A percentile compares a stretch with the other conserved stretches of the same genome.
phyloP scores from a whole-genome alignment of 495 filamentous ascomycete genomes.

The Trypethelium eluteriae region DNA sequence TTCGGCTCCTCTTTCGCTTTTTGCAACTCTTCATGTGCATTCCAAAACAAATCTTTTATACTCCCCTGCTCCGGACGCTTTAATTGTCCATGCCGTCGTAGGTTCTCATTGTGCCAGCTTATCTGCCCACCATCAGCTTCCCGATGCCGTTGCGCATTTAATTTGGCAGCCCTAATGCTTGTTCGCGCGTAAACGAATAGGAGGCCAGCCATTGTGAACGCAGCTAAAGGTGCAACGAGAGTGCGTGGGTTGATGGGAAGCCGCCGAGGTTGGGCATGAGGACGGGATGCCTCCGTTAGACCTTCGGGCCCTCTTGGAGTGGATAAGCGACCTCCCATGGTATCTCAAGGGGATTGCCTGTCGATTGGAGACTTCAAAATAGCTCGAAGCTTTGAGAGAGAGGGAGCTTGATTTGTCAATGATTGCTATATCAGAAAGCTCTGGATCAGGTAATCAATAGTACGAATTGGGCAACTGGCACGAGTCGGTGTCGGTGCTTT shows the following conservation, averaged over 20 bases:
- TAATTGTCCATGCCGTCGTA: slow-evolving; percentile 31
- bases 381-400: background rate
- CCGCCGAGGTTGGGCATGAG: slow-evolving; percentile 8
- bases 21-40: background rate
- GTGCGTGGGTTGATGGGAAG: slow-evolving; percentile 23
- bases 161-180: slow-evolving; percentile 39
- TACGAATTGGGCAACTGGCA: background rate
- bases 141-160: slow-evolving; percentile 37
- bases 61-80: slow-evolving; percentile 29
- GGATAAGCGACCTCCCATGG: slow-evolving; percentile 34
- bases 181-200: slow-evolving; percentile 41
- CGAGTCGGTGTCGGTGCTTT: too few relatives aligned
- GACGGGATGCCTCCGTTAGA: slow-evolving; percentile 27
- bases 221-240: slow-evolving; percentile 36
- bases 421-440: background rate
- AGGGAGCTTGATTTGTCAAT: background rate
- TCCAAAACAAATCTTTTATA: slow-evolving; percentile 24
- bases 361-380: too few relatives aligned
- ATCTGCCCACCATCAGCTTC: slow-evolving; percentile 33
- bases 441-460: background rate
- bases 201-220: slow-evolving; percentile 42
- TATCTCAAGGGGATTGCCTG: background rate
- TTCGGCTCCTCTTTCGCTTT: slow-evolving; percentile 12
- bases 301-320: slow-evolving; percentile 27
- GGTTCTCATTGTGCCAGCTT: slow-evolving; percentile 32